Base-by-base conservation (phyloP, 225 moss, liverwort and hornwort genomes). In the Marchantia polymorpha region DNA sequence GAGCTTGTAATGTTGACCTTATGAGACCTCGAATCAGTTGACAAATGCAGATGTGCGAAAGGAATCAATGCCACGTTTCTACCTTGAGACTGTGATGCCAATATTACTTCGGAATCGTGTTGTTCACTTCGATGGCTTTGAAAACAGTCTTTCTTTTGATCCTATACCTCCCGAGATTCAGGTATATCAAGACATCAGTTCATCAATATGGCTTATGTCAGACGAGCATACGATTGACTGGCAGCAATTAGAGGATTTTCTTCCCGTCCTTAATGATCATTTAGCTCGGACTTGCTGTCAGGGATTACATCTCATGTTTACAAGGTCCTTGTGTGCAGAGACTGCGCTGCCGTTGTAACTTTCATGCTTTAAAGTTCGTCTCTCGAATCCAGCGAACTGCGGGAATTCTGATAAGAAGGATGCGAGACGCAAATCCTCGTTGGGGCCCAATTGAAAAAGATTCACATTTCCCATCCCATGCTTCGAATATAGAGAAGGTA, bases 331-430 rank as follows among this genome's bases (percentile, higher is more conserved):
- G 77, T 77, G 39, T 83, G 82, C 88, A 99, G 99, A 92, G 91
- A 83, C 81, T 99, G 72, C 93, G 99, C 75, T 99, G 99, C 84
- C 92, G 99, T 52, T 99, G 99, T 85, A 99, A 99, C 79, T 99
- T 90, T 58, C 93, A 99, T 88, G 92, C 95, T 1, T 85, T 99
- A 54, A 80, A 79, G 82, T 99, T 99, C 69, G 84, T 86, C 22
- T 88, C 93, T 17, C 85, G 87, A 64, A 86, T 99, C 76, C 86
- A 82, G 79, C 77, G 81, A 13, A 81, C 90, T 70, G 94, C 90
- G 59, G 81, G 66, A 4, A 78, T 86, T 51, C 86, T 99, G 79
- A 88, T 91, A 52, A 81, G 79, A 77, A 85, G 97, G 55, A 91
- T 99, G 91, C 88, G 93, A 65, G 91, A 97, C 47, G 87, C 83